These are phyloP conservation scores for Metarhizium rileyi DNA, from an alignment of 2,329 filamentous ascomycete species.

Conservation along the genomic window DNA sequence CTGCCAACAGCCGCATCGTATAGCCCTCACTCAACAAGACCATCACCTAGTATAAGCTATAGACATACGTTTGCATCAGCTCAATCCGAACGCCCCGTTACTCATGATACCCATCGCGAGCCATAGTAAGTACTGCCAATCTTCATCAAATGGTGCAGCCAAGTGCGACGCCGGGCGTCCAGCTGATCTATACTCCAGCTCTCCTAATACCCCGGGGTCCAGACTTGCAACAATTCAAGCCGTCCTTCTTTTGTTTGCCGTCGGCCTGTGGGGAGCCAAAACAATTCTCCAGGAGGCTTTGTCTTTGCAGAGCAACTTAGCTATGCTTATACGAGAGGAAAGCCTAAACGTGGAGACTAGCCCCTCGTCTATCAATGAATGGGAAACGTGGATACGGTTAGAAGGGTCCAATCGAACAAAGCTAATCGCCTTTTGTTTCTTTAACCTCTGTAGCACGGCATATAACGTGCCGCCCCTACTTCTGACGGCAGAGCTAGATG, in stretches of 20 bases:
- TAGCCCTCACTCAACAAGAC: conserved; percentile 49
- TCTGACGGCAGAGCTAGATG: conserved; percentile 48
- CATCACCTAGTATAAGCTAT: conserved; percentile 47
- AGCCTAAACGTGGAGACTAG: conserved; percentile 40
- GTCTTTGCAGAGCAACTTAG: conserved; percentile 48
- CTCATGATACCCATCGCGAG: conserved; percentile 49
- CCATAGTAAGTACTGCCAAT: conserved; percentile 41
- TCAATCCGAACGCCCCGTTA: conserved; percentile 45
- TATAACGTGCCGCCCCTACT: conserved; percentile 50
- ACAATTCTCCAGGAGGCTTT: conserved; percentile 50
- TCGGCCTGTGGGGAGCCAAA: conserved; percentile 52
- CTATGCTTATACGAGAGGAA: conserved; percentile 48
- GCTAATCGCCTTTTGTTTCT: conserved; percentile 51
- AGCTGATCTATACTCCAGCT: conserved; percentile 25
- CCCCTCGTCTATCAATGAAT: conserved; percentile 36
- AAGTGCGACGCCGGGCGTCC: neutral
- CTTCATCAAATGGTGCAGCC: neutral
- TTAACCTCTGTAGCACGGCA: conserved; percentile 52
- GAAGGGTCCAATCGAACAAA: conserved; percentile 50
- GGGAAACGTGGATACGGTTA: conserved; percentile 50
- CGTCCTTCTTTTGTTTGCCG: conserved; percentile 48
- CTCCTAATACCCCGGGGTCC: conserved; percentile 48
- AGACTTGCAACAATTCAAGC: conserved; percentile 57
- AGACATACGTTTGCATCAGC: conserved; percentile 50
- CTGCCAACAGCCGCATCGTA: conserved; percentile 48